Percentiles rank a stretch among this genome's conserved stretches.
phyloP scores from a whole-genome alignment of 345 rosid species.

The Triadica sebifera region DNA sequence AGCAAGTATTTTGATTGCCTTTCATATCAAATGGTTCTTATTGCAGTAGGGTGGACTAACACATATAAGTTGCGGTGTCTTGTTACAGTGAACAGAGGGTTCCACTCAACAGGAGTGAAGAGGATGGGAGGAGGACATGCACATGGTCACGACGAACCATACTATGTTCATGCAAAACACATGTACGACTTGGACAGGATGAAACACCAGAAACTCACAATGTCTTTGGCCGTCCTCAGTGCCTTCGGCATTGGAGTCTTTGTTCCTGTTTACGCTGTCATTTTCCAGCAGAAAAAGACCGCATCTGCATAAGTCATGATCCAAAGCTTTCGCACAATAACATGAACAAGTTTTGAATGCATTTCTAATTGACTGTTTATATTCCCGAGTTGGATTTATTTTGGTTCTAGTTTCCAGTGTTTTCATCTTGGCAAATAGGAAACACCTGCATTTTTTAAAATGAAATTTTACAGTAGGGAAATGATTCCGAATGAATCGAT shows the following conservation, averaged over 20 bases:
- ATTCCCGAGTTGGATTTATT: neutral
- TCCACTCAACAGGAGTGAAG: conserved; percentile 73
- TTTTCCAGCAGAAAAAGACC: conserved; percentile 95
- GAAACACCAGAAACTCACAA: conserved; percentile 73
- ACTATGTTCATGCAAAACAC: conserved; percentile 86
- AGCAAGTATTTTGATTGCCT: neutral
- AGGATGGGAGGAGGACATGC: conserved; percentile 74
- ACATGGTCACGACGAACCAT: conserved; percentile 66
- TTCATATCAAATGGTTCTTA: neutral
- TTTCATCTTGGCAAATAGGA: conserved; percentile 11
- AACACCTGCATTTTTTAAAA: conserved; percentile 10
- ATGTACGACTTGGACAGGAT: conserved; percentile 98
- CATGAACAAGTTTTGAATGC: conserved; percentile 13
- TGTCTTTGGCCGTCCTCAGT: conserved; percentile 76
- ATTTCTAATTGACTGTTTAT: conserved; percentile 13
- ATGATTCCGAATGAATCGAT: neutral
- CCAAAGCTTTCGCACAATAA: conserved; percentile 25
- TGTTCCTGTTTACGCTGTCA: conserved; percentile 83
- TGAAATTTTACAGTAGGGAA: neutral
- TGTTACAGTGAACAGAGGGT: conserved; percentile 24
- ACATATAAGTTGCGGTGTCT: neutral
- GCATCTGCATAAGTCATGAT: conserved; percentile 48
- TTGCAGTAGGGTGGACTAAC: neutral
- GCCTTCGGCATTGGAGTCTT: conserved; percentile 87
- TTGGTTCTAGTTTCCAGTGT: conserved; percentile 1